A percentile compares a stretch with the other conserved stretches of the same genome.
phyloP scores from a whole-genome alignment of 352 stramenopile species.

The Phytophthora boehmeriae region DNA sequence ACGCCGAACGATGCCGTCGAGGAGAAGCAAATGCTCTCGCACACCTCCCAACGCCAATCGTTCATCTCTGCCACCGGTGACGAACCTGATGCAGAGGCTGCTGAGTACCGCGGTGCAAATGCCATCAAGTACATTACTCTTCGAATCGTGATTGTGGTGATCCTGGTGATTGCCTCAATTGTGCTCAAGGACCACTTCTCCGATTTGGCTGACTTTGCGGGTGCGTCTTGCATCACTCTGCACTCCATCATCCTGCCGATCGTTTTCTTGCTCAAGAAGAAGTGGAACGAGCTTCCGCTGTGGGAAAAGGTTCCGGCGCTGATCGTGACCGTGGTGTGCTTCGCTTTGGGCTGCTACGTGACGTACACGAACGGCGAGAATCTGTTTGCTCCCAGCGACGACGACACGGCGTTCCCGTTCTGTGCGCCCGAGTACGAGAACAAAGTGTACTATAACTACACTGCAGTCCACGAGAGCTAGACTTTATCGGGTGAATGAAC shows the following conservation, averaged over 20 bases:
- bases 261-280: slow-evolving; percentile 33
- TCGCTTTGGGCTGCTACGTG: slow-evolving; percentile 16
- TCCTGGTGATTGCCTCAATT: slow-evolving; percentile 36
- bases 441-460: slow-evolving; percentile 36
- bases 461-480: slow-evolving; percentile 17
- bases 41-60: slow-evolving; percentile 16
- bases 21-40: slow-evolving; percentile 16
- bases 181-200: slow-evolving; percentile 41
- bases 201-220: slow-evolving; percentile 39
- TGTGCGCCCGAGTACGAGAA: slow-evolving; percentile 31
- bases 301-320: slow-evolving; percentile 17
- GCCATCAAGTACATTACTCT: slow-evolving; percentile 35
- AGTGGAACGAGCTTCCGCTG: slow-evolving; percentile 18
- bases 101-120: slow-evolving; percentile 33
- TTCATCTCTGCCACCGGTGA: slow-evolving; percentile 40
- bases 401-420: slow-evolving; percentile 24
- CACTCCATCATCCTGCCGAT: slow-evolving; percentile 44
- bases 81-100: slow-evolving; percentile 13
- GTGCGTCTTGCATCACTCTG: slow-evolving; percentile 39
- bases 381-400: slow-evolving; percentile 17
- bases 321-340: slow-evolving; percentile 22
- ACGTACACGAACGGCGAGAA: slow-evolving; percentile 17
- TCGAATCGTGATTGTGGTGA: slow-evolving; percentile 31
- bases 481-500: background rate
- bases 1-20: slow-evolving; percentile 6